Evolutionary conservation across 108 stramenopile genomes (phyloP), one percentile per base, ranked within the genome.

Genomic region (Nitzschia putrida): DNA sequence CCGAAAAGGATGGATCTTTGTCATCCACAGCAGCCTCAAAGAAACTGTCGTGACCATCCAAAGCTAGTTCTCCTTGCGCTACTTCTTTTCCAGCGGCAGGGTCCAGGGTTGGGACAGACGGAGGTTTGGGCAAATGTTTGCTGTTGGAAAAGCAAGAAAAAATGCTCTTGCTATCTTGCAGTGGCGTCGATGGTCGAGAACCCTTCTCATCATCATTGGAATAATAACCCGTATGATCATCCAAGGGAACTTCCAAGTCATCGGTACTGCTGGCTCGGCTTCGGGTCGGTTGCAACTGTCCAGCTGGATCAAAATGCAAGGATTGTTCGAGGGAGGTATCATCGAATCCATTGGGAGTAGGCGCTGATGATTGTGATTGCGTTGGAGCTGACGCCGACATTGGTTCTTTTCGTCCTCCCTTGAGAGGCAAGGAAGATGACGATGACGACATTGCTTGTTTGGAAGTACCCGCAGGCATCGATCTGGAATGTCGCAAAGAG

Each of bases 121-220:
- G 58, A 38, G 13, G 14, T 10, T 53, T 71, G 22, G 22, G n/a
- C 13, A 25, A 45, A 0, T 45, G n/a, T 26, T 39, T 60, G 8
- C 20, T 57, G 42, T 42, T 72, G 63, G 71, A 53, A 42, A 58
- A 74, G 23, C 73, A 74, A 9, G 73, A 74, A 22, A 74, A 56
- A 4, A 74, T 58, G 26, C 65, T 63, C 25, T 63, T 66, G 45
- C 68, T 69, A n/a, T 66, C 57, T 45, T 74, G 73, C 37, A 64
- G 47, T 39, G 73, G 73, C 14, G 73, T 74, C 7, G 56, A 34
- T 18, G 73, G 65, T 8, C 56, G 0, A 24, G 54, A 22, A 39
- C 12, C 26, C 0, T 39, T 29, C 2, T 5, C 39, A 52, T 53
- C 29, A 9, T 47, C 58, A 4, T 34, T 34, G 4, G 29, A 34